phyloP scores from a whole-genome alignment of 108 stramenopile genomes.

The Skeletonema grethae region DNA sequence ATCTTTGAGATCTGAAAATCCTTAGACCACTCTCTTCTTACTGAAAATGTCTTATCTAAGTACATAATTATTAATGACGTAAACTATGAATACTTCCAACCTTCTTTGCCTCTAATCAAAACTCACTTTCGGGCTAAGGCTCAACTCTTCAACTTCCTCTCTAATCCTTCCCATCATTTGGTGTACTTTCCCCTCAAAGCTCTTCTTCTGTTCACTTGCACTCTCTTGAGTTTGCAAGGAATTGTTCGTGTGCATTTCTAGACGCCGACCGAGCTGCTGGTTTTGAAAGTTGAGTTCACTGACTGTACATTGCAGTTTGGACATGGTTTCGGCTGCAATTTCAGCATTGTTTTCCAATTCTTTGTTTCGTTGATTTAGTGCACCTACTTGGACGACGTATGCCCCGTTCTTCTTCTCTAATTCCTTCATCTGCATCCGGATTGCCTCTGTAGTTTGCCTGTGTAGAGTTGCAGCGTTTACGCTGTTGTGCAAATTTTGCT shows the following conservation, averaged over 20 bases:
- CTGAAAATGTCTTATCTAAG: not conserved
- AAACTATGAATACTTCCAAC: not conserved
- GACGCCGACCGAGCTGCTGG: not conserved
- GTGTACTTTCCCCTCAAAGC: not conserved
- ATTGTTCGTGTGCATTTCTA: not conserved
- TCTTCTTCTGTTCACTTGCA: not conserved
- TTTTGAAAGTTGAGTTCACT: not conserved
- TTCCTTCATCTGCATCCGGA: not conserved
- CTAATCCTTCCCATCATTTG: not conserved
- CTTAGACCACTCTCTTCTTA: no score
- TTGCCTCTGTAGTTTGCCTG: not conserved
- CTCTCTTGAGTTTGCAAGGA: not conserved
- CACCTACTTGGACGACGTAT: not conserved
- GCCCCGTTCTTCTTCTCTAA: conserved; percentile 1
- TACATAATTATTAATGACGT: not conserved
- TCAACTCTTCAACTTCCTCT: conserved; percentile 8
- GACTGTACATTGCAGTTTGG: not conserved
- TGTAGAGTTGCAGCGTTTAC: not conserved
- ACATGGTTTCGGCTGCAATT: not conserved
- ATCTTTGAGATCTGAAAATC: no score
- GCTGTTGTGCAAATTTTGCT: not conserved
- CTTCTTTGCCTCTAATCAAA: not conserved
- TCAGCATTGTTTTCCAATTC: not conserved
- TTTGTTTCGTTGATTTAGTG: not conserved
- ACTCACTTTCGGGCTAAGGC: conserved; percentile 2